Evolutionary conservation across 1,284 basidiomycete species (phyloP).

Genomic region (Pseudozyma tsukubaensis): DNA sequence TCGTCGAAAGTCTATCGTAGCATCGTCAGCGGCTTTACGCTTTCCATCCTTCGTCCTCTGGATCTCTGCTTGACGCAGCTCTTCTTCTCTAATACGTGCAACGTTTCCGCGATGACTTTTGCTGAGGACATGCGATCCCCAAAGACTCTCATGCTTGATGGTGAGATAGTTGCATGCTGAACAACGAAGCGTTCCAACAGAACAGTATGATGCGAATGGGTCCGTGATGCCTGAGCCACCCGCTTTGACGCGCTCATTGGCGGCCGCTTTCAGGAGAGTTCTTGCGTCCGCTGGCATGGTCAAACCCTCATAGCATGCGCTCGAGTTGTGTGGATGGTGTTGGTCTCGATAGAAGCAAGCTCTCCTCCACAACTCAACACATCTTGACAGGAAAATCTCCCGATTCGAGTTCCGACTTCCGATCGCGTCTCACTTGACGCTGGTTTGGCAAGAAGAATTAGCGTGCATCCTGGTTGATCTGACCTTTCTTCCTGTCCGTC

Average conservation of each 20-base stretch:
- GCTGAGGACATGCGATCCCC: constrained; percentile 51
- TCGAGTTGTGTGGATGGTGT: neutral
- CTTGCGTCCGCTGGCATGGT: constrained; percentile 49
- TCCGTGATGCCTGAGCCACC: constrained; percentile 29
- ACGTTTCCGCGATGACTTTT: constrained; percentile 50
- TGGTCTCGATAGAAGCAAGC: neutral
- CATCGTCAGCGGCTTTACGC: constrained; percentile 33
- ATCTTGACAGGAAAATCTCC: neutral
- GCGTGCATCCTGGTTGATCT: neutral
- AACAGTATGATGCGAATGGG: constrained; percentile 52
- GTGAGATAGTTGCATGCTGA: constrained; percentile 50
- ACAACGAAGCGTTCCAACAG: constrained; percentile 48
- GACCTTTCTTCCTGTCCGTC: neutral
- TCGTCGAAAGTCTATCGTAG: constrained; percentile 1
- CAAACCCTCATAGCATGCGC: too few relatives aligned
- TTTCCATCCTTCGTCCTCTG: constrained; percentile 43
- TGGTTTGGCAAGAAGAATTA: constrained; percentile 5
- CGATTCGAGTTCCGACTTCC: neutral
- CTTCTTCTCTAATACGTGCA: constrained; percentile 28
- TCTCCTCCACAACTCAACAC: constrained; percentile 11
- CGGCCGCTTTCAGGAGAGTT: constrained; percentile 43
- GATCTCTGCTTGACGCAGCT: constrained; percentile 22
- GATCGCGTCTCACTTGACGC: neutral
- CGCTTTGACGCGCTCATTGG: constrained; percentile 31
- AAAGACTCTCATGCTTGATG: constrained; percentile 60